phyloP scores from a whole-genome alignment of 1,139 yeast species.

The Suhomyces anneliseae region DNA sequence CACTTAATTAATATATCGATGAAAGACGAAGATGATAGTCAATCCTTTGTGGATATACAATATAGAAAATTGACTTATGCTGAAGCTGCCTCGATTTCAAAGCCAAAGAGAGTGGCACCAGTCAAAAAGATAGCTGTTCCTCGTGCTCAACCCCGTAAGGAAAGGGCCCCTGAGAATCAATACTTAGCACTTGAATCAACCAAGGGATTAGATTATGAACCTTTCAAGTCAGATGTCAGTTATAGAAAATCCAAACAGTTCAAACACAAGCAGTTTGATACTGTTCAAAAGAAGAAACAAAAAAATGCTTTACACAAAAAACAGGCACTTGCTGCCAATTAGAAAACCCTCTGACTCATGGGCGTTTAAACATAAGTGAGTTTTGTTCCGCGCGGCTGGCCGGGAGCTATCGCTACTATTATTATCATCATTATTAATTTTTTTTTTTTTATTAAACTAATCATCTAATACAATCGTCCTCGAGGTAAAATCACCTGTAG shows the following conservation, averaged over 20 bases:
- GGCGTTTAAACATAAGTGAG: not conserved
- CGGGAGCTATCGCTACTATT: not conserved
- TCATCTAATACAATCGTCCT: too few species aligned
- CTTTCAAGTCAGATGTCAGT: conserved; percentile 12
- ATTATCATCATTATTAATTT: too few species aligned
- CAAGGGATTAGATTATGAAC: conserved; percentile 3
- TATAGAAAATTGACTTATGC: conserved; percentile 43
- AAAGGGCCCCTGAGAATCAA: conserved; percentile 11
- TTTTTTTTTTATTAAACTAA: not conserved
- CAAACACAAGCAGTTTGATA: conserved; percentile 16
- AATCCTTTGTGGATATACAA: conserved; percentile 41
- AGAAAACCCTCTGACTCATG: not conserved
- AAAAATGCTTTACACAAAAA: conserved; percentile 3
- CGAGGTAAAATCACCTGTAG: too few species aligned
- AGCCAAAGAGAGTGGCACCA: conserved; percentile 8
- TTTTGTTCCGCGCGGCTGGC: not conserved
- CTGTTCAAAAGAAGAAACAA: conserved; percentile 12
- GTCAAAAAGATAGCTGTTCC: conserved; percentile 1
- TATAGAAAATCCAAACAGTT: conserved; percentile 14
- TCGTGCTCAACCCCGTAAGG: conserved; percentile 8
- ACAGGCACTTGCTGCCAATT: not conserved
- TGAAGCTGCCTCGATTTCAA: conserved; percentile 41
- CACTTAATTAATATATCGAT: conserved; percentile 37
- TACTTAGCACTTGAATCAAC: conserved; percentile 12
- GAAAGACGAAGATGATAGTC: conserved; percentile 29